Conservation (phyloP, 1,284 basidiomycete species). For the Pascua guehoae region DNA sequence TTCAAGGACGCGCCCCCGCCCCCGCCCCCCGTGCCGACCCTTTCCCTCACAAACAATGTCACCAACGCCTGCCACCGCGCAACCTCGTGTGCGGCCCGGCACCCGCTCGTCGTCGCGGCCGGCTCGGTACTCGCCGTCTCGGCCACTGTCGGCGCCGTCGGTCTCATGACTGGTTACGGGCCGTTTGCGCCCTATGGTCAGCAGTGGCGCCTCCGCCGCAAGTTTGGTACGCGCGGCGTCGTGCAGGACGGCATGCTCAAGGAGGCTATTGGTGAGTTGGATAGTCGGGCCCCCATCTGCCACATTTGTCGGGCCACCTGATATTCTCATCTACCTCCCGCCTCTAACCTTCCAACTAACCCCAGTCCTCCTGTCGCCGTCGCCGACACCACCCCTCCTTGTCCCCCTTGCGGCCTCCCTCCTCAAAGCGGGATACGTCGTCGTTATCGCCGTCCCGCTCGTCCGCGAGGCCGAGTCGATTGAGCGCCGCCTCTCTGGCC, state of each 20-base stretch:
- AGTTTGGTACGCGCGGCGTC: conserved; percentile 31
- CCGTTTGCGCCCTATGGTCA: conserved; percentile 9
- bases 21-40: conserved; percentile 26
- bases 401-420: conserved; percentile 40
- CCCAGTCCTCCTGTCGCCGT: conserved; percentile 42
- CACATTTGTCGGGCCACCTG: not conserved
- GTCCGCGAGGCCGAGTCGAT: conserved; percentile 45
- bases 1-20: conserved; percentile 35
- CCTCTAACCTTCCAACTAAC: conserved; percentile 7
- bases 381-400: conserved; percentile 40
- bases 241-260: conserved; percentile 46
- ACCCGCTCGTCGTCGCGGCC: conserved; percentile 17
- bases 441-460: conserved; percentile 45
- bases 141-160: conserved; percentile 34
- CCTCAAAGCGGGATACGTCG: conserved; percentile 46
- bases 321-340: too few species aligned
- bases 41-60: not conserved
- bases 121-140: conserved; percentile 30
- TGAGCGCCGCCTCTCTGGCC: conserved; percentile 37
- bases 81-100: conserved; percentile 5
- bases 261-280: conserved; percentile 42
- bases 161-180: conserved; percentile 12
- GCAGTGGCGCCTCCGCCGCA: conserved; percentile 16
- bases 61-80: conserved; percentile 12
- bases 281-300: not conserved